phyloP scores from a whole-genome alignment of 305 asterid genomes.

The Stenogyne calaminthoides region DNA sequence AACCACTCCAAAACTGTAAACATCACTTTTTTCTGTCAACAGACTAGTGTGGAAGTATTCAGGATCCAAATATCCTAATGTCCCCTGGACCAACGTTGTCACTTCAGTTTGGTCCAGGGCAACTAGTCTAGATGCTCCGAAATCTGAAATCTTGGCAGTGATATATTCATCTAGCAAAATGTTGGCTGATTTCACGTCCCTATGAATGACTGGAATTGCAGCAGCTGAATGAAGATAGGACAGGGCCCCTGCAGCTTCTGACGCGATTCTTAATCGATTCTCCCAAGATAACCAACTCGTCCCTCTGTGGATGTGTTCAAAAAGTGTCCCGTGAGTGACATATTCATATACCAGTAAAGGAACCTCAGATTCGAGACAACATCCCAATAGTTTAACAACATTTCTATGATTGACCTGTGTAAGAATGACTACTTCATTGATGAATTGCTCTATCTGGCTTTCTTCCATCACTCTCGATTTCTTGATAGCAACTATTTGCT shows the following conservation, averaged over 20 bases:
- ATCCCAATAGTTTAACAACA: constrained; percentile 62
- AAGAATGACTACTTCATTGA: constrained; percentile 67
- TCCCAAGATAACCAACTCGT: constrained; percentile 59
- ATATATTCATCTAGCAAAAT: constrained; percentile 55
- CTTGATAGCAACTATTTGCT: constrained; percentile 58
- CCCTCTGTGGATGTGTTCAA: constrained; percentile 46
- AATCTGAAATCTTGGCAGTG: constrained; percentile 68
- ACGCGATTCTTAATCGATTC: constrained; percentile 56
- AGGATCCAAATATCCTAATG: constrained; percentile 74
- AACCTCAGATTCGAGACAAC: constrained; percentile 66
- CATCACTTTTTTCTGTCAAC: constrained; percentile 72
- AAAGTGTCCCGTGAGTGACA: constrained; percentile 61
- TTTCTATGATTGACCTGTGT: constrained; percentile 66
- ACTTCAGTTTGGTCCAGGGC: constrained; percentile 63
- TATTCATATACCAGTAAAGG: constrained; percentile 65
- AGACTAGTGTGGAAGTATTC: constrained; percentile 63
- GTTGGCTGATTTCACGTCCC: constrained; percentile 77
- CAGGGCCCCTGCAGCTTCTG: constrained; percentile 60
- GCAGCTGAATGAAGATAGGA: constrained; percentile 73
- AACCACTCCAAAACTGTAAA: constrained; percentile 75
- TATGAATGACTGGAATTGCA: constrained; percentile 50
- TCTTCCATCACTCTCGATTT: constrained; percentile 55
- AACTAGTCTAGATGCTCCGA: constrained; percentile 69
- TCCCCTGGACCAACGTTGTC: constrained; percentile 79
- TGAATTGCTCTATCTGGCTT: constrained; percentile 62